phyloP scores from a whole-genome alignment of 1,284 basidiomycete genomes.

The Ganoderma meredithae region DNA sequence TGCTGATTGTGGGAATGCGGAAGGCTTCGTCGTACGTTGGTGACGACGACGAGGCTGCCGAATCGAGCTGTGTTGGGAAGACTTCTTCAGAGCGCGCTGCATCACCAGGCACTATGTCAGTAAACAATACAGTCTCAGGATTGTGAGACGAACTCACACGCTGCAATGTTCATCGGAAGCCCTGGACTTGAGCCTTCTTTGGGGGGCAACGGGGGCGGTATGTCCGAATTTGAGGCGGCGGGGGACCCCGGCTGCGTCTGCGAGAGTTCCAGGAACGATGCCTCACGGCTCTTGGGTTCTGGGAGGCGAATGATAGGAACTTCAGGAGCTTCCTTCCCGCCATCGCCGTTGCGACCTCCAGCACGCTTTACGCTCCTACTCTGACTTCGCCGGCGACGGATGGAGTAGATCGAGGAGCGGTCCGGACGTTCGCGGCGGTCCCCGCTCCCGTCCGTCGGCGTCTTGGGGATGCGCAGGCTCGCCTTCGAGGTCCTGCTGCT shows the following conservation, averaged over 20 bases:
- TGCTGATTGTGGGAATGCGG: constrained; percentile 30
- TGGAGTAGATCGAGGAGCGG: constrained; percentile 27
- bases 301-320: constrained; percentile 36
- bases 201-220: constrained; percentile 29
- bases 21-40: constrained; percentile 18
- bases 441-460: constrained; percentile 29
- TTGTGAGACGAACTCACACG: constrained; percentile 13
- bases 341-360: constrained; percentile 20
- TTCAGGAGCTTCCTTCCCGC: constrained; percentile 25
- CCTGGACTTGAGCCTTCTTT: constrained; percentile 7
- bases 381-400: constrained; percentile 30
- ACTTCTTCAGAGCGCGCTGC: constrained; percentile 23
- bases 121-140: too few relatives aligned
- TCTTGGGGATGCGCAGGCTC: constrained; percentile 59
- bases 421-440: constrained; percentile 28
- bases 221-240: constrained; percentile 19
- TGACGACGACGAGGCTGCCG: constrained; percentile 7
- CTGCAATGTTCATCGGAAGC: constrained; percentile 11
- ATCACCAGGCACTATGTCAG: neutral
- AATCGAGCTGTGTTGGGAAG: constrained; percentile 2
- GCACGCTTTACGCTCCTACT: constrained; percentile 37
- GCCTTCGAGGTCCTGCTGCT: constrained; percentile 64
- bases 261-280: constrained; percentile 41
- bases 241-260: constrained; percentile 39
- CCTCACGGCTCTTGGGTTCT: constrained; percentile 28